Evolutionary conservation across 768 basidiomycete genomes (phyloP), one percentile per base, ranked within the genome.

Genomic region (Amyloporia xantha): DNA sequence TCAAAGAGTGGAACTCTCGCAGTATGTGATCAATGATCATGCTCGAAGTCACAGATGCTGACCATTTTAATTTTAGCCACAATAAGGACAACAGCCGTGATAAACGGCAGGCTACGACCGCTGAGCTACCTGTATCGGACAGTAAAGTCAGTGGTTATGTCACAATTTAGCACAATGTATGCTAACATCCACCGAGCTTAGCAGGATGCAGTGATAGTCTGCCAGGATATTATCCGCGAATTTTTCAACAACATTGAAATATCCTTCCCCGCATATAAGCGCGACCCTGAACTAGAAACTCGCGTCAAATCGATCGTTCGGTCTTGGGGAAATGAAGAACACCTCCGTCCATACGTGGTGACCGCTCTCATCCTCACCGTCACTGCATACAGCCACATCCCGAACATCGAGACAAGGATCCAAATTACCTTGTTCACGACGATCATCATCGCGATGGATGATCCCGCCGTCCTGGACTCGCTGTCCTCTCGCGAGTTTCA

Each of bases 351-450:
- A 4, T 43, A 49, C 41, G 41, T 49, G 10, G 21, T 42, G 26
- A 49, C 48, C 9, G 41, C 41, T 4, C 19, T 49, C 28, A 42
- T 38, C 40, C 41, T 49, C 21, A 49, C 48, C 4, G 28, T 42
- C 24, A 50, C 48, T 15, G 51, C 53, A 10, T 57, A 54, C 51
- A 33, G 35, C 2, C 56, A 57, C 12, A 54, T 44, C 19, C 17
- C 35, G 15, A 41, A 47, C 54, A 43, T 56, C 44, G 50, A 66
- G 26, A 64, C 61, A 1, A 59, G 59, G 42, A 60, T 70, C 5
- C 61, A 65, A 50, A 68, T 74, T 25, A 65, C 70, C 3, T 58
- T 74, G 7, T 74, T 64, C 52, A 74, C 73, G 1, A 63, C 71
- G 0, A 68, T 63, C 39, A 44, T 60, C n/a, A 64, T 66, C 42